Percentiles rank a stretch among this genome's conserved stretches.
phyloP scores from a whole-genome alignment of 2,329 filamentous ascomycete genomes.

The Ascochyta clinopodiicola region DNA sequence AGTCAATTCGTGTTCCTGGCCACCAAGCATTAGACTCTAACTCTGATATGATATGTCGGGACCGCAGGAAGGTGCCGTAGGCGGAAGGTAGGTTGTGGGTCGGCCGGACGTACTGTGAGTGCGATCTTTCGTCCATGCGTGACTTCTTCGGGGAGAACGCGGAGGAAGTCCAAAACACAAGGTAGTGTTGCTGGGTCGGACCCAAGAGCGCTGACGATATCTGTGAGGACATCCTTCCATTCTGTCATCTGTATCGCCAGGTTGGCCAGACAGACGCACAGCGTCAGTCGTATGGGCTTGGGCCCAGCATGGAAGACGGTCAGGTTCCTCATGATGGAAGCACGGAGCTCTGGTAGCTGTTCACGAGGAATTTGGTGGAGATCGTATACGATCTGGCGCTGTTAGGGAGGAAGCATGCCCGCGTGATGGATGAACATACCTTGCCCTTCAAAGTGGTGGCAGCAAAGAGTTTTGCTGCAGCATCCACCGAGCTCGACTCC shows the following conservation, averaged over 20 bases:
- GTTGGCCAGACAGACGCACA: conserved; percentile 93
- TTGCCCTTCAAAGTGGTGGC: conserved; percentile 98
- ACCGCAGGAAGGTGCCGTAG: conserved; percentile 45
- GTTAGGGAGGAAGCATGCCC: conserved; percentile 24
- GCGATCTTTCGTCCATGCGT: conserved; percentile 99
- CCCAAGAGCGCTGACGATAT: conserved; percentile 79
- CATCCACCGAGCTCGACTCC: conserved; percentile 75
- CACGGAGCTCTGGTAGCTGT: conserved; percentile 77
- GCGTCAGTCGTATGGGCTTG: conserved; percentile 78
- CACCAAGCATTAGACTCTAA: conserved; percentile 52
- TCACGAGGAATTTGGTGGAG: conserved; percentile 82
- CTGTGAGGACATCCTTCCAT: conserved; percentile 91
- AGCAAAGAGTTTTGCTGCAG: conserved; percentile 91
- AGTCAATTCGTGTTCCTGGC: conserved; percentile 90
- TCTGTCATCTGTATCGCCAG: conserved; percentile 94
- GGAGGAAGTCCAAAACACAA: conserved; percentile 93
- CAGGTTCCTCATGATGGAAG: conserved; percentile 82
- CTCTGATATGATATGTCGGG: conserved; percentile 44
- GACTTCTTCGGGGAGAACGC: conserved; percentile 97
- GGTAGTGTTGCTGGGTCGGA: conserved; percentile 79
- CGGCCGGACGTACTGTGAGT: conserved; percentile 89
- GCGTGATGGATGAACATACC: conserved; percentile 60
- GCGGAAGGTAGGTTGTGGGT: conserved; percentile 47
- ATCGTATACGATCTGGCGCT: conserved; percentile 88
- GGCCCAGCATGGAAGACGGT: conserved; percentile 82